Evolutionary conservation across 768 basidiomycete species (phyloP).

Genomic region (Termitomyces heimii): DNA sequence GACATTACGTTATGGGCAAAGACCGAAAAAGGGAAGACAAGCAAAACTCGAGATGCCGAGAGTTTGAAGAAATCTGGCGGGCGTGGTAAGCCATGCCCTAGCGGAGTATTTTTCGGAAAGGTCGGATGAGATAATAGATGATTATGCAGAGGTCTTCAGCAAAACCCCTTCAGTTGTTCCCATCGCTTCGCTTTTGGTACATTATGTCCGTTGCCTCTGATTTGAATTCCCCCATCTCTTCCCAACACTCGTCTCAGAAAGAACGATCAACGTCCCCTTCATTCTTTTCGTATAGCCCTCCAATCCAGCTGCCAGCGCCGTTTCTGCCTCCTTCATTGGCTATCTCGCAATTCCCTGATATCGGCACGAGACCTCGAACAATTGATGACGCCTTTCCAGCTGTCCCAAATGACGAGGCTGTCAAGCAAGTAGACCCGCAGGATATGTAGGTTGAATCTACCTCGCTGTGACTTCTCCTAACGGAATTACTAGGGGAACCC

Average conservation of each 20-base stretch:
- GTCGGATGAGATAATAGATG: background rate
- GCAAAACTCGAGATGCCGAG: background rate
- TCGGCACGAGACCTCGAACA: background rate
- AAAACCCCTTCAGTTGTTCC: background rate
- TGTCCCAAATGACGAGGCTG: constrained; percentile 2
- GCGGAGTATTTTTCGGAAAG: background rate
- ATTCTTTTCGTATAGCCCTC: background rate
- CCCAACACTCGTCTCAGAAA: background rate
- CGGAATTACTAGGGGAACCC: constrained; percentile 10
- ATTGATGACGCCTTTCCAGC: background rate
- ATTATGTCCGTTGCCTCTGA: background rate
- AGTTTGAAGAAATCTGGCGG: background rate
- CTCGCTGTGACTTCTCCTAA: background rate
- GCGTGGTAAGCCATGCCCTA: background rate
- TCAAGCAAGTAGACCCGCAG: constrained; percentile 1
- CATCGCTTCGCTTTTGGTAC: background rate
- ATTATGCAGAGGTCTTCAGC: background rate
- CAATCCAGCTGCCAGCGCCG: background rate
- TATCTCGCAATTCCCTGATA: background rate
- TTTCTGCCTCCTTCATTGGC: constrained; percentile 6
- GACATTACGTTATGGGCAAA: background rate
- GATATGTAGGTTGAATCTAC: background rate
- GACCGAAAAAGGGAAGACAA: background rate
- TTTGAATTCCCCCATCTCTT: background rate
- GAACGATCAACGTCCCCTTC: background rate